Conservation (phyloP, 2,329 filamentous ascomycete species). For the Cordyceps tenuipes region DNA sequence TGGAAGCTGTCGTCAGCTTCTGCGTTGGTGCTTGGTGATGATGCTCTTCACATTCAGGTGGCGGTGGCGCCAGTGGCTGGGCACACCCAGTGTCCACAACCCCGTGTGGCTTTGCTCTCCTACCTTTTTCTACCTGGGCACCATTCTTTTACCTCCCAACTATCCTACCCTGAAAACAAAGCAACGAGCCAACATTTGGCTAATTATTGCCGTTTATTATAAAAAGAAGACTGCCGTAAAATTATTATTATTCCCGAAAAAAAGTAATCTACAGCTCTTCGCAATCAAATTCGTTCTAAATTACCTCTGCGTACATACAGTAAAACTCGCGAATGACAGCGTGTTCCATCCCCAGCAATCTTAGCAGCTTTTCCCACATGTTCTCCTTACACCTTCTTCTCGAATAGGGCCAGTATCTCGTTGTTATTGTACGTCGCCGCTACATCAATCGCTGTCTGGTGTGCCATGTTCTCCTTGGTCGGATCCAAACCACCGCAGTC, state of each 20-base stretch:
- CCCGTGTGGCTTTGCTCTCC: neutral
- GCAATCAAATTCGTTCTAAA: too few relatives aligned
- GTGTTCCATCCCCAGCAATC: too few relatives aligned
- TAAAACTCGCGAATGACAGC: too few relatives aligned
- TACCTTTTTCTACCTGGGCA: too few relatives aligned
- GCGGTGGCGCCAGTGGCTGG: slow-evolving; percentile 12
- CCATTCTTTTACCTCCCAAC: too few relatives aligned
- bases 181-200: too few relatives aligned
- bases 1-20: slow-evolving; percentile 15
- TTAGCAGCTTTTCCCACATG: neutral
- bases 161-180: too few relatives aligned
- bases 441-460: slow-evolving; percentile 25
- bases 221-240: too few relatives aligned
- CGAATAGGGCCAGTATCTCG: slow-evolving; percentile 7
- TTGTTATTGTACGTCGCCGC: slow-evolving; percentile 20
- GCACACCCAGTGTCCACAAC: neutral
- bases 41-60: neutral
- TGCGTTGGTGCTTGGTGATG: slow-evolving; percentile 1
- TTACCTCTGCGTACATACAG: too few relatives aligned
- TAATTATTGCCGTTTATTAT: too few relatives aligned
- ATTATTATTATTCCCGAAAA: too few relatives aligned
- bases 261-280: too few relatives aligned
- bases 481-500: slow-evolving; percentile 21
- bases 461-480: slow-evolving; percentile 20
- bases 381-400: neutral